Conservation (phyloP, 495 filamentous ascomycete genomes). For the Aspergillus baeticus region DNA sequence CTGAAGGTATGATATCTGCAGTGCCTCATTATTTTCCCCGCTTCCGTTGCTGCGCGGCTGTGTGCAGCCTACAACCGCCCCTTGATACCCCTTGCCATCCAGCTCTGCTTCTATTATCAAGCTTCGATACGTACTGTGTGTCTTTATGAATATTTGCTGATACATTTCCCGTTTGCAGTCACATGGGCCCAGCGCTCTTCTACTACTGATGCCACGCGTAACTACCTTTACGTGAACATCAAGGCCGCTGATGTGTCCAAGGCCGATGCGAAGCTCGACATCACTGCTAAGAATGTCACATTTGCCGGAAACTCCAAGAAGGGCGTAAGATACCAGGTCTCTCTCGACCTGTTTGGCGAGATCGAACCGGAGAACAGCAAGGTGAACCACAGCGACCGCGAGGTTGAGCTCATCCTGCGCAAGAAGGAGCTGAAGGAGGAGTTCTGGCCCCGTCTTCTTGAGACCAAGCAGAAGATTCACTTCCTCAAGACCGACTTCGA, state of each 20-base stretch:
- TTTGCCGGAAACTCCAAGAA: constrained; percentile 86
- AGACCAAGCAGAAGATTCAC: constrained; percentile 84
- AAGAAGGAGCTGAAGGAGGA: constrained; percentile 93
- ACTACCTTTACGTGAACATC: constrained; percentile 91
- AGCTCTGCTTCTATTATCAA: not conserved
- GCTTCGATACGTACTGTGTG: not conserved
- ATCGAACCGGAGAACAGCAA: constrained; percentile 83
- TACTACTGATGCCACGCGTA: constrained; percentile 72
- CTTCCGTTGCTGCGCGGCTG: constrained; percentile 19
- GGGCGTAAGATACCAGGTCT: constrained; percentile 75
- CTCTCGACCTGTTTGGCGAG: constrained; percentile 87
- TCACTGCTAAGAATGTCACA: constrained; percentile 71
- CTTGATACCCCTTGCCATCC: not conserved
- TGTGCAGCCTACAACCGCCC: constrained; percentile 5
- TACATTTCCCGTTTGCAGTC: constrained; percentile 51
- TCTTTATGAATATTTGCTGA: constrained; percentile 19
- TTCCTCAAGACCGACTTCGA: constrained; percentile 99
- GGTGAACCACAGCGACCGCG: constrained; percentile 77
- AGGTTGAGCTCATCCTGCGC: constrained; percentile 83
- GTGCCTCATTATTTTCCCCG: constrained; percentile 35
- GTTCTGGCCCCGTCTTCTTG: constrained; percentile 93
- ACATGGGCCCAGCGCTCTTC: constrained; percentile 98
- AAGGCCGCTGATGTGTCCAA: constrained; percentile 74
- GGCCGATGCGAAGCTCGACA: constrained; percentile 68
- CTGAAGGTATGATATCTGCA: constrained; percentile 39